A percentile compares a stretch with the other conserved stretches of the same genome.
phyloP scores from a whole-genome alignment of 306 rosid genomes.

The Vachellia collinsii region DNA sequence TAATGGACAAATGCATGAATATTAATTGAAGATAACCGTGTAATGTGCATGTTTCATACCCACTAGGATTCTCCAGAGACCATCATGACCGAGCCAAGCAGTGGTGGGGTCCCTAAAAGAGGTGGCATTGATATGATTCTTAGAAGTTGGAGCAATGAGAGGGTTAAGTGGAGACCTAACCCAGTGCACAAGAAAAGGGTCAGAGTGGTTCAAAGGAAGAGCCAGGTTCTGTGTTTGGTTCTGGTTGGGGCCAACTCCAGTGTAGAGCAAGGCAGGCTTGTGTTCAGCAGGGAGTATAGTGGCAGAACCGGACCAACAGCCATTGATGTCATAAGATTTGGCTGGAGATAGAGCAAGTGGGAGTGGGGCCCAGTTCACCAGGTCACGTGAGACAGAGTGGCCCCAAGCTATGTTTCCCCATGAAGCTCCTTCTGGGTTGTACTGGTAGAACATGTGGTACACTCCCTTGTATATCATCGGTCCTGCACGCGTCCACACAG shows the following conservation, averaged over 20 bases:
- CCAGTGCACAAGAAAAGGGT: slow-evolving; percentile 49
- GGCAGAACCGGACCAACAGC: slow-evolving; percentile 48
- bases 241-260: slow-evolving; percentile 28
- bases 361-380: slow-evolving; percentile 43
- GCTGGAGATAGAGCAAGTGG: slow-evolving; percentile 34
- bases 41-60: slow-evolving; percentile 29
- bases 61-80: slow-evolving; percentile 50
- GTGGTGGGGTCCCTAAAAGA: slow-evolving; percentile 51
- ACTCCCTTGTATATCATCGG: slow-evolving; percentile 47
- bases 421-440: slow-evolving; percentile 41
- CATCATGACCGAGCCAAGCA: slow-evolving; percentile 47
- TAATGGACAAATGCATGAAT: not conserved
- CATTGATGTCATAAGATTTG: slow-evolving; percentile 36
- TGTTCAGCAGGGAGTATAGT: slow-evolving; percentile 24
- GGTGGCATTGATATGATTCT: slow-evolving; percentile 31
- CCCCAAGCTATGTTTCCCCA: slow-evolving; percentile 44
- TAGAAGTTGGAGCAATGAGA: slow-evolving; percentile 8
- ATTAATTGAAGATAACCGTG: not conserved
- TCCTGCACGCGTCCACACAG: slow-evolving; percentile 3
- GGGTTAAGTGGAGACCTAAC: slow-evolving; percentile 43
- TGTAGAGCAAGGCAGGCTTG: slow-evolving; percentile 36
- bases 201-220: slow-evolving; percentile 38
- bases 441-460: slow-evolving; percentile 45
- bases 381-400: slow-evolving; percentile 45
- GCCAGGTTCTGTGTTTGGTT: slow-evolving; percentile 44